Base-by-base conservation (phyloP, 2,329 filamentous ascomycete genomes). In the Calonectria henricotiae region DNA sequence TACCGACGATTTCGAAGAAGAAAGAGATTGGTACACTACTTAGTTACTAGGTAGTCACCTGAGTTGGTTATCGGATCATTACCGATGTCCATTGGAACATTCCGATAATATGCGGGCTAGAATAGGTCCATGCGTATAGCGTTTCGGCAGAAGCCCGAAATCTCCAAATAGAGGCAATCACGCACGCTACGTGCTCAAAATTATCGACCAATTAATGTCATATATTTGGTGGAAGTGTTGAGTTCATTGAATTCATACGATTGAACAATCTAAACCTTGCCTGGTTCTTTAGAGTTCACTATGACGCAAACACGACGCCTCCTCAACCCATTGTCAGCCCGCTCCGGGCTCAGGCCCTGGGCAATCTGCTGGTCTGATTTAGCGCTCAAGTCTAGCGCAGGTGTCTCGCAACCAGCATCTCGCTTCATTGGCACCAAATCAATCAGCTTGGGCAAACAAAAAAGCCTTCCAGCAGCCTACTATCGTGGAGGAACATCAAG, bases 401-500 rank as follows among this genome's bases (percentile, higher is more conserved):
- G n/a, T 12, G 9, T 47, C 44, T 17, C 27, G 15, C n/a, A 15
- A 13, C 20, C 35, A 37, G 12, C 12, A 8, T 1, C 23, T 5
- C 51, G 32, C 23, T 25, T 15, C 20, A 12, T 39, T 39, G n/a
- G 51, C 32, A 58, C 51, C 7, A 11, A 20, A 23, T 55, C n/a
- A 37, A 37, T 15, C 7, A 20, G n/a, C 30, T 12, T 41, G 4
- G 32, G 41, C 30, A 69, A 51, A 9, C 72, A 75, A 44, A 73
- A 73, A 7, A 72, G 74, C 39, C 81, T 88, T 12, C 83, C 84
- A 15, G 89, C 89, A 9, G 83, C 88, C 49, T 92, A 91, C 80
- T 91, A 91, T 78, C 87, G 90, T 46, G 90, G 90, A 44, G 90
- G 90, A 12, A 92, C 90, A 17, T 92, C 90, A 3, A 86, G 89